Evolutionary conservation across 768 basidiomycete genomes (phyloP).

Genomic region (Lentinula aciculospora): DNA sequence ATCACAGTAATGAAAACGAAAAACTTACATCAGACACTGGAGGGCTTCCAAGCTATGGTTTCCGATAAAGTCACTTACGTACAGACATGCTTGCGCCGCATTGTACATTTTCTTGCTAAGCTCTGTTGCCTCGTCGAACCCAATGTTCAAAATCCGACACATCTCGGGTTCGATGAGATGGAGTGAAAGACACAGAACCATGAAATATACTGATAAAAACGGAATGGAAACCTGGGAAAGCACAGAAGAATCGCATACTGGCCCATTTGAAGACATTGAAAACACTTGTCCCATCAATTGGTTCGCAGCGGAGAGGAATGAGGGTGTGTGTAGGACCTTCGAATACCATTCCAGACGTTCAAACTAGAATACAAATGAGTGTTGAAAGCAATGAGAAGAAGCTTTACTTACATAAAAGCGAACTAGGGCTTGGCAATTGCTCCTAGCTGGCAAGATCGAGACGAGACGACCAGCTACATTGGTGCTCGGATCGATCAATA

Average conservation of each 20-base stretch:
- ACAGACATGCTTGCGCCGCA: constrained; percentile 20
- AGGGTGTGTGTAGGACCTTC: constrained; percentile 19
- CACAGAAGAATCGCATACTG: background rate
- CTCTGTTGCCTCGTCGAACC: constrained; percentile 10
- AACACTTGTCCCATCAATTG: background rate
- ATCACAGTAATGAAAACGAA: background rate
- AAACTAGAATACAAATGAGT: constrained; percentile 7
- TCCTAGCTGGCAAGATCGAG: constrained; percentile 12
- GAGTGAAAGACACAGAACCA: constrained; percentile 18
- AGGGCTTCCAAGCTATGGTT: constrained; percentile 19
- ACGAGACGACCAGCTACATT: constrained; percentile 15
- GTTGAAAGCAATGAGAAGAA: background rate
- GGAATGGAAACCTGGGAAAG: constrained; percentile 8
- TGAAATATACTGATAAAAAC: constrained; percentile 18
- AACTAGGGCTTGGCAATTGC: constrained; percentile 12
- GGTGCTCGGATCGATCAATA: constrained; percentile 16
- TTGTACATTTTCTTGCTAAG: constrained; percentile 18
- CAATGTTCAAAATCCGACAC: constrained; percentile 14
- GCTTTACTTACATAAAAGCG: constrained; percentile 16
- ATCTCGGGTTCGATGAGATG: constrained; percentile 18
- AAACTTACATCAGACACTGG: constrained; percentile 20
- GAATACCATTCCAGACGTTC: constrained; percentile 16
- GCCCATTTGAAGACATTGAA: background rate
- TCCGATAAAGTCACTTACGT: constrained; percentile 19
- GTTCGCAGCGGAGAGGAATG: constrained; percentile 14